A percentile compares a stretch with the other conserved stretches of the same genome.
phyloP scores from a whole-genome alignment of 2,329 filamentous ascomycete genomes.

The Chaetomium strumarium region DNA sequence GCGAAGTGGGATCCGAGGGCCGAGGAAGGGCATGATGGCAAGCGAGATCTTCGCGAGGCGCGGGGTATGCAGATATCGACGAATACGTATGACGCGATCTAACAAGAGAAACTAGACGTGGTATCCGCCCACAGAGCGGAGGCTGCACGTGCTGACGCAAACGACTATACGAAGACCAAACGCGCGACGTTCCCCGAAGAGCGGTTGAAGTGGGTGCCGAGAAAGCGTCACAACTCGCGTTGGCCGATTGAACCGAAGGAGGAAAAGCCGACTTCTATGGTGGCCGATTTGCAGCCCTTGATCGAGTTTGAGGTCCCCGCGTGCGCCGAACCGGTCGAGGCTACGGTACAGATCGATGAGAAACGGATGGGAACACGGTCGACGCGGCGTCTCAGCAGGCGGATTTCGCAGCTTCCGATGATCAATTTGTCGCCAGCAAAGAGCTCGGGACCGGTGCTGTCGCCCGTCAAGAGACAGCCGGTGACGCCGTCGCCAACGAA shows the following conservation, averaged over 20 bases:
- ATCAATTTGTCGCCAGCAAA: conserved; percentile 17
- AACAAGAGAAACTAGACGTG: conserved; percentile 6
- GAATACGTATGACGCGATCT: background rate
- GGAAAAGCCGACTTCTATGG: conserved; percentile 10
- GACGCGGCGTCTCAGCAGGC: conserved; percentile 27
- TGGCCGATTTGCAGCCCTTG: conserved; percentile 23
- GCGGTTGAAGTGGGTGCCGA: conserved; percentile 24
- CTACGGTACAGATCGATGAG: conserved; percentile 15
- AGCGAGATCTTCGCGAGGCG: conserved; percentile 22
- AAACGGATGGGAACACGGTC: conserved; percentile 24
- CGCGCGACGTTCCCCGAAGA: conserved; percentile 22
- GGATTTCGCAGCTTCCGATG: conserved; percentile 23
- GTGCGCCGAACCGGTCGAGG: conserved; percentile 13
- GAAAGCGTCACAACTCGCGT: conserved; percentile 31
- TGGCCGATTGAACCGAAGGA: conserved; percentile 26
- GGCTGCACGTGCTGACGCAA: background rate
- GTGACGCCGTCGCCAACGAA: conserved; percentile 22
- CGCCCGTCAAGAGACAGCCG: conserved; percentile 20
- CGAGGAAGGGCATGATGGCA: conserved; percentile 9
- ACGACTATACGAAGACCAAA: background rate
- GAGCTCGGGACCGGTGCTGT: conserved; percentile 5
- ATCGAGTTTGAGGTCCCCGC: conserved; percentile 21
- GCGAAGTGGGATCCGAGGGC: conserved; percentile 27
- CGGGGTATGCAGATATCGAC: conserved; percentile 20
- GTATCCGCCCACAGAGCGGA: conserved; percentile 14